Base-by-base conservation (phyloP, 345 rosid species). In the Eucalyptus rudis region DNA sequence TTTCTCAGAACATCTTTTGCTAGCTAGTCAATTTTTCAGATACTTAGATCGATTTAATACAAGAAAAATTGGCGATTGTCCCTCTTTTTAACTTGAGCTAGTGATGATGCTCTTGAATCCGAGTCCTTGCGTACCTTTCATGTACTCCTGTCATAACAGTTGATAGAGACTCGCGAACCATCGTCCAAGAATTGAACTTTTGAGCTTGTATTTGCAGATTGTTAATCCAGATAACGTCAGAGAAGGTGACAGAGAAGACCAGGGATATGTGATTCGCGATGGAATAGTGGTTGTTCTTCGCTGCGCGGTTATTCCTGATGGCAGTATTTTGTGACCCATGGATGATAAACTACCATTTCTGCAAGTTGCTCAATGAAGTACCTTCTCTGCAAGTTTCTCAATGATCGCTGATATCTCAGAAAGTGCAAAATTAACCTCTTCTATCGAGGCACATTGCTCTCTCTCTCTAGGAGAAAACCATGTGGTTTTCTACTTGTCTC, bases 251-350 rank as follows among this genome's bases (percentile, higher is more conserved):
- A 91, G 94, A 86, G 98, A 96, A 88, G 91, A 88, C 25, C 86
- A 90, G 50, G 99, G 99, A 43, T 97, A 95, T 89, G 90, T 96
- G 54, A 95, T 97, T 88, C 93, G 95, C 86, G 94, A 90, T 10
- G 98, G 98, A 87, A 94, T 96, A 51, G 92, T 94, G 62, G 98
- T 96, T 54, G 90, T 97, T 89, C 93, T 96, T 87, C 89, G 91
- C 13, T 91, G 91, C 36, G 97, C 24, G 7, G 24, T n/a, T 68
- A 33, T 68, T 68, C 80, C 80, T 17, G 43, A 33, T 33, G 80
- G 80, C 80, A 33, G 44, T 68, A 68, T 68, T 68, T 68, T 33
- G 43, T 68, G 43, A 68, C 43, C 24, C 80, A 33, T 68, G 25
- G 80, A 33, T 0, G 80, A 17, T 68, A 0, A 68, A 33, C 22